These are phyloP conservation scores for Aschersonia sp. DNA, from an alignment of 2,329 filamentous ascomycete species.

Conservation along the genomic window DNA sequence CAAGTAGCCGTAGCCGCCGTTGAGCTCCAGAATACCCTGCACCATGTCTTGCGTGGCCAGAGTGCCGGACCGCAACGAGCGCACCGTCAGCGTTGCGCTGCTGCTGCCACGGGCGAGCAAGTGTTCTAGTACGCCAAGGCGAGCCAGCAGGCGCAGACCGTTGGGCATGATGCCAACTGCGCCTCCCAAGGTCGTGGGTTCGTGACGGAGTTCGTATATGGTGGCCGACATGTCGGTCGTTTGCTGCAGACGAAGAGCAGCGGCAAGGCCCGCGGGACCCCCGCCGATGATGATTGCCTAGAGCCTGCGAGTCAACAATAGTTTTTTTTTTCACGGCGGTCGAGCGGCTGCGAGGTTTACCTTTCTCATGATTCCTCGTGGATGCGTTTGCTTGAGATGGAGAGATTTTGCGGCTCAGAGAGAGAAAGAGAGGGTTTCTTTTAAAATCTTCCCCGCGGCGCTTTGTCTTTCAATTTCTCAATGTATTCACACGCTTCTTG, in stretches of 20 bases:
- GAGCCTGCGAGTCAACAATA: background rate
- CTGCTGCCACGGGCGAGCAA: constrained; percentile 42
- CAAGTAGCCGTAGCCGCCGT: constrained; percentile 46
- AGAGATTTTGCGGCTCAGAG: too few relatives aligned
- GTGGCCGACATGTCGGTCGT: constrained; percentile 1
- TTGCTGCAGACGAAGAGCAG: constrained; percentile 2
- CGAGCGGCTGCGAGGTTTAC: background rate
- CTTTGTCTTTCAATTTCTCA: too few relatives aligned
- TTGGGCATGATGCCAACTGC: constrained; percentile 31
- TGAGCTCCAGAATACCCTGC: constrained; percentile 24
- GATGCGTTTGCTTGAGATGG: too few relatives aligned
- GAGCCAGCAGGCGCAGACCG: constrained; percentile 50
- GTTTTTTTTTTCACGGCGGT: background rate
- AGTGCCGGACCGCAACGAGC: constrained; percentile 43
- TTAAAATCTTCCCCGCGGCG: too few relatives aligned
- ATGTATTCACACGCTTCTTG: too few relatives aligned
- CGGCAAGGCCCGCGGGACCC: constrained; percentile 2
- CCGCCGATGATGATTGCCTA: constrained; percentile 5
- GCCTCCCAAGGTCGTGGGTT: constrained; percentile 4
- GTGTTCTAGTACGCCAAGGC: constrained; percentile 52
- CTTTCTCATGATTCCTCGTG: background rate
- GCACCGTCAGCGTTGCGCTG: constrained; percentile 48
- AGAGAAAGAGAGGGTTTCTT: too few relatives aligned
- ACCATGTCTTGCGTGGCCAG: constrained; percentile 46
- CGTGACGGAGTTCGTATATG: constrained; percentile 4